Base-by-base conservation (phyloP, 2,329 filamentous ascomycete genomes). In the Cladosporium velox region DNA sequence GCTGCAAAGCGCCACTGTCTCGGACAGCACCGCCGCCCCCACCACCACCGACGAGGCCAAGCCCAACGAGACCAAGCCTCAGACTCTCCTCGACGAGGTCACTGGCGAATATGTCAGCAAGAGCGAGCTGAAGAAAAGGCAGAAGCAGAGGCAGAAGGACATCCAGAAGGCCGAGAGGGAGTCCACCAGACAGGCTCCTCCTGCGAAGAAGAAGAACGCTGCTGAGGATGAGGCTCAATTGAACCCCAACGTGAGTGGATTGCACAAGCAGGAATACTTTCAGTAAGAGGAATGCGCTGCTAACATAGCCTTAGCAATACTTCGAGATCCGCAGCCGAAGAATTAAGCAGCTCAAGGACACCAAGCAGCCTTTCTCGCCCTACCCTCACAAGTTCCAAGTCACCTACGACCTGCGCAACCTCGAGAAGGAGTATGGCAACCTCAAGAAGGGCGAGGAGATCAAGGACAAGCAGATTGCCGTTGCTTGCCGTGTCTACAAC, bases 321-420 rank as follows among this genome's bases (percentile, higher is more conserved):
- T 97, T 97, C 78, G 95, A 99, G 83, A 96, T 98, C 77, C 91
- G 95, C 69, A 96, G 90, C 75, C 88, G 91, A 72, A 86, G 86
- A 71, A 88, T 97, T 83, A 90, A 91, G 79, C 90, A 90, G 74
- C 86, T 94, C 70, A 87, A 90, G 74, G 83, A 89, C 76, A 88
- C 87, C 76, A 47, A 61, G 47, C 88, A 90, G 82, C 82, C 88
- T 67, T 91, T 91, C 49, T 91, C 94, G 76, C 91, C 91, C 5
- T 97, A 97, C 81, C 95, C 95, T 8, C 94, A 99, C 89, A 90
- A 90, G 85, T 98, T 97, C 86, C 84, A 93, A 66, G 88, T 92
- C 77, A 91, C 90, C 79, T 93, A 92, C 76, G 91, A 95, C 74
- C 84, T 97, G 68, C 85, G 86, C 75, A 87, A 93, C 72, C 97